Base-by-base conservation (phyloP, 2,329 filamentous ascomycete species). In the Myriosclerotinia curreyana region DNA sequence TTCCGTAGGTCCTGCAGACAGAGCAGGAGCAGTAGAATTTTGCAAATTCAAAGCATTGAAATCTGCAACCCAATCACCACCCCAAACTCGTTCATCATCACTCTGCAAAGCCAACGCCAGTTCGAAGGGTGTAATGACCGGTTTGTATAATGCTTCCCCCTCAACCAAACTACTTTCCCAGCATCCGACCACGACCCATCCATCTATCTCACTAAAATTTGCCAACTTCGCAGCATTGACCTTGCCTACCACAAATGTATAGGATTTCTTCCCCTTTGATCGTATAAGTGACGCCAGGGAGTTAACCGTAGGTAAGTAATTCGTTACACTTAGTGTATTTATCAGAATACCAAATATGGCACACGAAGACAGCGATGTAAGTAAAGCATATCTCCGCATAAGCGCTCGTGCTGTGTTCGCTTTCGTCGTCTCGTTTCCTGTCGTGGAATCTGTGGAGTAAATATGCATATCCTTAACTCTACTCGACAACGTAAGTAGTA, bases 151-250 rank as follows among this genome's bases (percentile, higher is more conserved):
- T 8, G 90, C 90, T 65, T 90, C 89, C 68, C 92, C 92, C 71
- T 97, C 94, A 5, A 99, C 85, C 59, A 98, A 79, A 66, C 90
- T 92, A 75, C 93, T 96, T 78, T 99, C 95, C 95, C 95, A 99
- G 77, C 95, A 99, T 2, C 95, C 94, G 12, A 99, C 91, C 0
- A 98, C 92, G 0, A 98, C 92, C 95, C 95, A 99, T 20, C 92
- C 94, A 51, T 92, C 94, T 6, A 99, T 86, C 76, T 99, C 95
- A 65, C 89, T 86, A 77, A 99, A 99, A 76, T 99, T 99, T 56
- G 95, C 95, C 28, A 99, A 82, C 76, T 99, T 99, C 46, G 93
- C 94, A 0, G 93, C 88, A 73, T 98, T 99, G 34, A 99, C 82
- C 76, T 98, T 98, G 65, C 95, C 95, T 0, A 99, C 95, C 2